Percentiles rank a stretch among this genome's conserved stretches.
Conservation (phyloP, 345 rosid genomes). For the Chamaenerion angustifolium region DNA sequence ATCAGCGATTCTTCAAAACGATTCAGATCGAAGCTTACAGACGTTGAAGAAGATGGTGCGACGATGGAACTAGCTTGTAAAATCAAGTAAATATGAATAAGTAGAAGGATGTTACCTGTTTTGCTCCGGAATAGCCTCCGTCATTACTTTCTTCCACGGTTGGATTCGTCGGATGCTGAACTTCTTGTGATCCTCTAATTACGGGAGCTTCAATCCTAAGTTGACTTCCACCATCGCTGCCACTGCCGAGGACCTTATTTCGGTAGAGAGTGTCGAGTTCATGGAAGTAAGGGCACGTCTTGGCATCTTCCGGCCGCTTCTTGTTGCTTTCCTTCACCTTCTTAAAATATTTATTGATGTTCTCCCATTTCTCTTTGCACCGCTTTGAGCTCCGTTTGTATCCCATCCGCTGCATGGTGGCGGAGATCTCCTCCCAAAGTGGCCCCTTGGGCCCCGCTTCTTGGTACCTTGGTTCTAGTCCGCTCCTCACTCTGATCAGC, state of each 20-base stretch:
- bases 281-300: conserved; percentile 43
- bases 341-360: conserved; percentile 48
- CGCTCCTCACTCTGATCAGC: conserved; percentile 23
- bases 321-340: conserved; percentile 45
- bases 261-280: conserved; percentile 34
- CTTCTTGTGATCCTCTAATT: conserved; percentile 1
- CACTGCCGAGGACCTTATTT: conserved; percentile 13
- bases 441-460: conserved; percentile 41
- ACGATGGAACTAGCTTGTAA: neutral
- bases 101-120: conserved; percentile 11
- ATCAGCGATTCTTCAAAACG: conserved; percentile 9
- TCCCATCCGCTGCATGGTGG: conserved; percentile 25
- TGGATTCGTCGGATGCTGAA: neutral
- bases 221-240: conserved; percentile 3
- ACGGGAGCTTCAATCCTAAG: neutral
- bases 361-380: conserved; percentile 50
- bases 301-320: conserved; percentile 37
- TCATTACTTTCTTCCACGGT: neutral
- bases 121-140: conserved; percentile 3
- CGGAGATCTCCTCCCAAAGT: conserved; percentile 37
- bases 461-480: conserved; percentile 28
- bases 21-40: neutral
- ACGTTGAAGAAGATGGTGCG: neutral
- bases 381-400: conserved; percentile 32
- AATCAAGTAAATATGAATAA: neutral